phyloP scores from a whole-genome alignment of 2,329 filamentous ascomycete genomes.

The Cladosporium cucumerinum region DNA sequence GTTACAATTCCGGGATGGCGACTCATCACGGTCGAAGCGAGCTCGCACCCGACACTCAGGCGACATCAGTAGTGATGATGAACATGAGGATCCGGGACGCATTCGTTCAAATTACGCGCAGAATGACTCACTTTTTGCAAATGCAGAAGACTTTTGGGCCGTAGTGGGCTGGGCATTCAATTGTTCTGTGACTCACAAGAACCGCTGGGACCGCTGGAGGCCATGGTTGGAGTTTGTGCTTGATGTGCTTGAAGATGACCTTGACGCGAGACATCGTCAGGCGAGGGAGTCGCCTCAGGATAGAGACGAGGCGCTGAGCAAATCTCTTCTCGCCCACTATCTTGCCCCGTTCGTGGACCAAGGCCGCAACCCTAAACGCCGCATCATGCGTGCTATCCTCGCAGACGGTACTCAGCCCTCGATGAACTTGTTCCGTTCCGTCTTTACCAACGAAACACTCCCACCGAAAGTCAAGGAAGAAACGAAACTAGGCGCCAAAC shows the following conservation, averaged over 20 bases:
- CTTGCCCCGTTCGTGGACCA: conserved; percentile 44
- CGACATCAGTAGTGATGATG: conserved; percentile 36
- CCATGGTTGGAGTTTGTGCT: conserved; percentile 77
- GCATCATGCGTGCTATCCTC: conserved; percentile 64
- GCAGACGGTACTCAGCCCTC: conserved; percentile 58
- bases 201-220: conserved; percentile 78
- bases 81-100: conserved; percentile 43
- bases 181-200: conserved; percentile 70
- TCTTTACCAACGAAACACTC: conserved; percentile 65
- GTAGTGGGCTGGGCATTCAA: conserved; percentile 90
- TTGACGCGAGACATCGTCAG: conserved; percentile 22
- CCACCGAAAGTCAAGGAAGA: conserved; percentile 49
- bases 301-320: conserved; percentile 36
- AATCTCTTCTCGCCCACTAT: conserved; percentile 62
- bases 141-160: conserved; percentile 85
- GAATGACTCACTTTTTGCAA: conserved; percentile 65
- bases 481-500: conserved; percentile 55
- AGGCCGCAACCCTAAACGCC: conserved; percentile 43
- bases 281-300: conserved; percentile 23
- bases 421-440: conserved; percentile 57
- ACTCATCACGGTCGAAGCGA: conserved; percentile 20
- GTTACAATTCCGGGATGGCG: conserved; percentile 59
- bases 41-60: conserved; percentile 21
- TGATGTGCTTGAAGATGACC: conserved; percentile 63
- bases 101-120: conserved; percentile 61